Conservation (phyloP, 345 rosid species). For the Murraya paniculata region DNA sequence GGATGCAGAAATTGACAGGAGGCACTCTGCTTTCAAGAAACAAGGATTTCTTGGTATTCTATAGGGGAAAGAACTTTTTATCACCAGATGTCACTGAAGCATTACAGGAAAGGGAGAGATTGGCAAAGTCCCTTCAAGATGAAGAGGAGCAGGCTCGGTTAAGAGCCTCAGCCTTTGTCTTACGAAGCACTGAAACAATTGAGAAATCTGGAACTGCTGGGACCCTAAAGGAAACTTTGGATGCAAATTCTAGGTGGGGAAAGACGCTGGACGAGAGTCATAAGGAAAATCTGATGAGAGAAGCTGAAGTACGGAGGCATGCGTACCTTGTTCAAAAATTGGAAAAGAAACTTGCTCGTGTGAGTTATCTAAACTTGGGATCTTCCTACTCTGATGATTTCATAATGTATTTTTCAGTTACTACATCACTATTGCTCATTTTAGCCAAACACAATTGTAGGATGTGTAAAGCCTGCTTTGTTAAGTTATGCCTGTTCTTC, state of each 20-base stretch:
- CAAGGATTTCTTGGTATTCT: slow-evolving; percentile 92
- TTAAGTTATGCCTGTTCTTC: background rate
- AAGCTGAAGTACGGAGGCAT: slow-evolving; percentile 67
- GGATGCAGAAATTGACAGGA: slow-evolving; percentile 82
- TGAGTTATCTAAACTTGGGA: slow-evolving; percentile 43
- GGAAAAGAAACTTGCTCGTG: slow-evolving; percentile 68
- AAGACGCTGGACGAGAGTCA: slow-evolving; percentile 50
- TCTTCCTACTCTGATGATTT: background rate
- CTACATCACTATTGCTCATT: background rate
- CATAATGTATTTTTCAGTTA: slow-evolving; percentile 6
- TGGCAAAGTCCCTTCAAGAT: slow-evolving; percentile 66
- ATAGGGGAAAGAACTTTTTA: slow-evolving; percentile 87
- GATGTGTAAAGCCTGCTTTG: background rate
- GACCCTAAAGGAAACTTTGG: slow-evolving; percentile 80
- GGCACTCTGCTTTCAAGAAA: slow-evolving; percentile 78
- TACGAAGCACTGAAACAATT: slow-evolving; percentile 30
- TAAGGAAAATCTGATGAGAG: slow-evolving; percentile 53
- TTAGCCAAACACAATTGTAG: background rate
- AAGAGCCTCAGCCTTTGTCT: slow-evolving; percentile 62
- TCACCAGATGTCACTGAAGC: slow-evolving; percentile 71
- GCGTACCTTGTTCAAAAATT: slow-evolving; percentile 62
- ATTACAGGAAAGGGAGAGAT: slow-evolving; percentile 72
- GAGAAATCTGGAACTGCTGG: slow-evolving; percentile 61
- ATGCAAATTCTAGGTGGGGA: slow-evolving; percentile 85
- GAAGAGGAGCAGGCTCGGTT: slow-evolving; percentile 81